A percentile compares a stretch with the other conserved stretches of the same genome.
Evolutionary conservation across 2,329 filamentous ascomycete species (phyloP).

Genomic region (Nemania sp.): DNA sequence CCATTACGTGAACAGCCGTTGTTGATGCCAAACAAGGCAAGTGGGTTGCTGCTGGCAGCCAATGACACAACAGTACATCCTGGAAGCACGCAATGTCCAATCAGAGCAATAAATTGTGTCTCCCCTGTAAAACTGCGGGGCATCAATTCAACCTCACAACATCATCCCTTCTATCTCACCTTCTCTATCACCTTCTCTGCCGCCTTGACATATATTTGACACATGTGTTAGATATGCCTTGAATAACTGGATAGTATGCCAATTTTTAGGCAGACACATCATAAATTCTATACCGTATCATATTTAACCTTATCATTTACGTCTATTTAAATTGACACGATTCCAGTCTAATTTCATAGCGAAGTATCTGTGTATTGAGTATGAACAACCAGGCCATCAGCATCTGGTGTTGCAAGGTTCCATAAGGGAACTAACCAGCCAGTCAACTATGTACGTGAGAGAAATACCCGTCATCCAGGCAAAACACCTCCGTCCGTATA

Average conservation of each 20-base stretch:
- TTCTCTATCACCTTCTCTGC: background rate
- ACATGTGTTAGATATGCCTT: background rate
- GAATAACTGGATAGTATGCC: background rate
- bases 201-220: no score
- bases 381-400: background rate
- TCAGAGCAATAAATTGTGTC: background rate
- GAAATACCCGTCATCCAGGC: slow-evolving; percentile 9
- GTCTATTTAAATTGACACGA: background rate
- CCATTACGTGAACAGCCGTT: slow-evolving; percentile 1
- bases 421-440: background rate
- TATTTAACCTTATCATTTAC: background rate
- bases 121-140: slow-evolving; percentile 18
- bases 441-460: slow-evolving; percentile 2
- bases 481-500: background rate
- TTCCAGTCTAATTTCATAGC: background rate
- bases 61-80: slow-evolving; percentile 20
- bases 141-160: slow-evolving; percentile 28
- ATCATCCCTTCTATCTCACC: background rate
- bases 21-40: slow-evolving; percentile 29
- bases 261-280: background rate
- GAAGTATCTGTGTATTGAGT: background rate
- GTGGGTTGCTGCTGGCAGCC: slow-evolving; percentile 30
- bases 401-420: background rate
- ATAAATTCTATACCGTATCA: no score
- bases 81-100: slow-evolving; percentile 12